phyloP scores from a whole-genome alignment of 495 filamentous ascomycete genomes.

The Penicillium roqueforti region DNA sequence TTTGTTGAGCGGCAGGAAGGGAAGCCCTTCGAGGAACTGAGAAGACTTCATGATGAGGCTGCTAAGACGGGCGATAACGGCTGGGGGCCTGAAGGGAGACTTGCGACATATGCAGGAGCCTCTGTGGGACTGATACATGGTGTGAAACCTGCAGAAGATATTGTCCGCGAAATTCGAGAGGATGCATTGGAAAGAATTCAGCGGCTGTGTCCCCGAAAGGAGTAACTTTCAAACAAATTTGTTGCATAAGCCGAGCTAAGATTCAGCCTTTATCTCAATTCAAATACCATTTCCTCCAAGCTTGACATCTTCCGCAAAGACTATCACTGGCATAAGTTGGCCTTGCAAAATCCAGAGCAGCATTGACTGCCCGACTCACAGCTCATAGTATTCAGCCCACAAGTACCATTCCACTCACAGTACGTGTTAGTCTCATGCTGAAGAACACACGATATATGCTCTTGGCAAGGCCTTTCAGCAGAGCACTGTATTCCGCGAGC shows the following conservation, averaged over 20 bases:
- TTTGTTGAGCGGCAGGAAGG: conserved; percentile 56
- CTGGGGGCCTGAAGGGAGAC: conserved; percentile 59
- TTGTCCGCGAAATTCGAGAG: conserved; percentile 28
- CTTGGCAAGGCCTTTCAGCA: background rate
- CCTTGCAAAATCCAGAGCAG: background rate
- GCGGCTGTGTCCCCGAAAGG: background rate
- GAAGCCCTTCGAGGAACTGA: conserved; percentile 53
- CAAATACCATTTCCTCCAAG: background rate
- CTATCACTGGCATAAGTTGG: background rate
- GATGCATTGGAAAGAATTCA: conserved; percentile 13
- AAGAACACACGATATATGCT: background rate
- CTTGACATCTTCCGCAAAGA: background rate
- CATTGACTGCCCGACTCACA: background rate
- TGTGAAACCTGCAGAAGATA: conserved; percentile 38
- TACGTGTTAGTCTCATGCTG: background rate
- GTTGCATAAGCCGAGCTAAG: background rate
- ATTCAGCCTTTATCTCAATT: background rate
- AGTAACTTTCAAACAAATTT: background rate
- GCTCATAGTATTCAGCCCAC: background rate
- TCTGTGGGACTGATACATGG: conserved; percentile 48
- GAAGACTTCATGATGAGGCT: conserved; percentile 54
- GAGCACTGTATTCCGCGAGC: background rate
- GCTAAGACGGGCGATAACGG: conserved; percentile 50
- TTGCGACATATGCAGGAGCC: conserved; percentile 68
- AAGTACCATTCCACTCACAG: background rate